Conservation (phyloP, 2,329 filamentous ascomycete genomes). For the Whalleya microplaca region DNA sequence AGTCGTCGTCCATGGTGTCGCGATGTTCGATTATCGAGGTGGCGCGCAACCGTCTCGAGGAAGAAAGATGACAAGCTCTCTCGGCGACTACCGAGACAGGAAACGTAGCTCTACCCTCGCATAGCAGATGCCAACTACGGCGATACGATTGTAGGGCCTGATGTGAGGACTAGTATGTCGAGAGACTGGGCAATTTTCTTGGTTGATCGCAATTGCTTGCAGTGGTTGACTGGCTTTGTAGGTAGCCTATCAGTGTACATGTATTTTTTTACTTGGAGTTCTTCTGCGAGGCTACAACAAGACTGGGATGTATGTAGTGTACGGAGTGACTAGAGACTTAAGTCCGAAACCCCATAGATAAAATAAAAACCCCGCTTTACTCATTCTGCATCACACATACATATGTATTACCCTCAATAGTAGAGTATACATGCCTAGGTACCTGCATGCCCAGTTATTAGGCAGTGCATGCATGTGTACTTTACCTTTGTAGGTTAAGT, state of each 20-base stretch:
- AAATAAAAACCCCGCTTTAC: too few relatives aligned
- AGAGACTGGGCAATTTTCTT: neutral
- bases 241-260: neutral
- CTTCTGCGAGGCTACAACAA: neutral
- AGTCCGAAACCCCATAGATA: too few relatives aligned
- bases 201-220: neutral
- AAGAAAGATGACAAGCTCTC: neutral
- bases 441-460: neutral
- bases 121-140: neutral
- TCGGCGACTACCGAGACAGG: neutral
- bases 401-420: too few relatives aligned
- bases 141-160: neutral
- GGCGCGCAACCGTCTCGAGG: neutral
- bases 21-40: neutral
- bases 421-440: neutral
- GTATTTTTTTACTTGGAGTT: neutral
- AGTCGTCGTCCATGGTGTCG: constrained; percentile 81
- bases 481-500: too few relatives aligned
- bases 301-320: neutral
- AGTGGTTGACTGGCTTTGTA: neutral
- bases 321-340: too few relatives aligned
- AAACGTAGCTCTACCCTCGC: neutral
- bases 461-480: too few relatives aligned
- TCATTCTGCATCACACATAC: too few relatives aligned
- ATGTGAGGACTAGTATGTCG: neutral